Evolutionary conservation across 306 rosid species (phyloP).

Genomic region (Acacia melanoxylon): DNA sequence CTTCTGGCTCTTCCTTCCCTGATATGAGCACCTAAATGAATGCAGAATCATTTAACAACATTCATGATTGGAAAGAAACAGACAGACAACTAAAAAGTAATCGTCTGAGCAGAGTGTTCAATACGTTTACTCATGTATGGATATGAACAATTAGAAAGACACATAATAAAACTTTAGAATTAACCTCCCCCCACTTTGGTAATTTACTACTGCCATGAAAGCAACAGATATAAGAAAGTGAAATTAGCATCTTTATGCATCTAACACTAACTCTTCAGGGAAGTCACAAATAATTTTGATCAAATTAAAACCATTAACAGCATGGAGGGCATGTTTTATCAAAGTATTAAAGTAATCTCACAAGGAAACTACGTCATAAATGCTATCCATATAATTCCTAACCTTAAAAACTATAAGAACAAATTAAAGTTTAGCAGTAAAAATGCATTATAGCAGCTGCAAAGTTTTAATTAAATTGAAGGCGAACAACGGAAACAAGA

Average conservation of each 20-base stretch:
- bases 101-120: neutral
- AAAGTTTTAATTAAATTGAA: neutral
- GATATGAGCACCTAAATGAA: conserved; percentile 74
- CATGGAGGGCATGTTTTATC: neutral
- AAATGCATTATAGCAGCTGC: neutral
- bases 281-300: neutral
- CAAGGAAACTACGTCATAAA: neutral
- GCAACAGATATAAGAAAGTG: neutral
- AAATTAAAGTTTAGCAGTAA: neutral
- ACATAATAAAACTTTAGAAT: conserved; percentile 2
- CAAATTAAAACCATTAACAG: conserved; percentile 14
- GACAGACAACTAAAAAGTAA: conserved; percentile 1
- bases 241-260: neutral
- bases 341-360: neutral
- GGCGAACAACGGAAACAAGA: conserved; percentile 10
- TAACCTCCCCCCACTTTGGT: neutral
- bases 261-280: conserved; percentile 2
- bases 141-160: neutral
- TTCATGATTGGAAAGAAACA: conserved; percentile 8
- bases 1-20: conserved; percentile 84
- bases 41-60: conserved; percentile 20
- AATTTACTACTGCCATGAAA: conserved; percentile 14
- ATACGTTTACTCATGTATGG: neutral
- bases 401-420: neutral
- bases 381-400: neutral